Evolutionary conservation across 176 grass and related monocot species (phyloP).

Genomic region (Tuctoria greenei): DNA sequence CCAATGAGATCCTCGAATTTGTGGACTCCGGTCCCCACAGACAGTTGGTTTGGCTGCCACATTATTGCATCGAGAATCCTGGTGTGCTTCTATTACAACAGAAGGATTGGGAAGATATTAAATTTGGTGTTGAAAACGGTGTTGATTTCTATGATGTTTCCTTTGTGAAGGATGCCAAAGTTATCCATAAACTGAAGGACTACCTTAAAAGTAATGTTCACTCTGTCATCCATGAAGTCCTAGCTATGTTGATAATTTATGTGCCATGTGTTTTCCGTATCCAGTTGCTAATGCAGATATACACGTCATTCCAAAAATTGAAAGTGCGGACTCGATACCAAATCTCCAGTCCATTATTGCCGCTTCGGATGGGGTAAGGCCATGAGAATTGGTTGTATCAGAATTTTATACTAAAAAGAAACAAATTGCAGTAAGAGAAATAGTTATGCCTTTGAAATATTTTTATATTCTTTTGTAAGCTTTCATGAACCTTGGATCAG

Average conservation of each 20-base stretch:
- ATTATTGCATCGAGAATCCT: slow-evolving; percentile 19
- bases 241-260: slow-evolving; percentile 30
- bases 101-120: slow-evolving; percentile 99
- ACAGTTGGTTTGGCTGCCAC: slow-evolving; percentile 27
- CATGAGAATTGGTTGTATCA: neutral
- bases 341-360: slow-evolving; percentile 97
- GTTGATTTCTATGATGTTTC: slow-evolving; percentile 99
- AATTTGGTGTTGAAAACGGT: slow-evolving; percentile 85
- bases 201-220: slow-evolving; percentile 77
- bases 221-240: slow-evolving; percentile 11
- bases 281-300: slow-evolving; percentile 86
- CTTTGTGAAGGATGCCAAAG: slow-evolving; percentile 93
- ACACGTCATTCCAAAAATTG: slow-evolving; percentile 94
- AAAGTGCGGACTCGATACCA: slow-evolving; percentile 97
- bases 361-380: slow-evolving; percentile 92
- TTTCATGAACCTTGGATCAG: slow-evolving; percentile 1
- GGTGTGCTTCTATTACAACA: slow-evolving; percentile 45
- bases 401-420: slow-evolving; percentile 17
- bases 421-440: neutral
- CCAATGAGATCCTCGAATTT: no score
- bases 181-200: slow-evolving; percentile 89
- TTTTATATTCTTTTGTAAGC: neutral
- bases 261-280: slow-evolving; percentile 27
- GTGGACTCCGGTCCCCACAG: no score
- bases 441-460: neutral